Evolutionary conservation across 768 basidiomycete genomes (phyloP).

Genomic region (Peribolospora kevripleyi): DNA sequence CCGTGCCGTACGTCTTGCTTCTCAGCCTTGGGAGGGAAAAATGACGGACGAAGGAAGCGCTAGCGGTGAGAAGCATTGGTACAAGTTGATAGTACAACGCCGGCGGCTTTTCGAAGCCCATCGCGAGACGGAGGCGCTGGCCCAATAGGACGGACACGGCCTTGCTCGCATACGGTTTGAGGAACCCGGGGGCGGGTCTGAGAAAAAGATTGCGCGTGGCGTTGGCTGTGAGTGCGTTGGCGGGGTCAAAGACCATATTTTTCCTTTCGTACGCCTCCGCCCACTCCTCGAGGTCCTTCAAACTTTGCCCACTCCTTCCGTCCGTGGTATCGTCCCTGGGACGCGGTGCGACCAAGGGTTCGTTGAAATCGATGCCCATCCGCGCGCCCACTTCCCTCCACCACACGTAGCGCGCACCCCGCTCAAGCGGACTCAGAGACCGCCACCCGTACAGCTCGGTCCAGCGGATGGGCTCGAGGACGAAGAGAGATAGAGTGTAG

Average conservation of each 20-base stretch:
- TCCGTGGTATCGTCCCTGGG: too few relatives aligned
- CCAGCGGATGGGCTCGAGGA: slow-evolving; percentile 3
- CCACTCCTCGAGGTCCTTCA: not conserved
- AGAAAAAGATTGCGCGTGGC: not conserved
- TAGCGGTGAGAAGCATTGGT: not conserved
- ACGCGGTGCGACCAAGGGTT: not conserved
- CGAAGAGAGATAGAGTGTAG: slow-evolving; percentile 3
- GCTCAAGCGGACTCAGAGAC: not conserved
- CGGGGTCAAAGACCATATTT: not conserved
- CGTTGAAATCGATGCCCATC: slow-evolving; percentile 3
- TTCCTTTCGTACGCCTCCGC: not conserved
- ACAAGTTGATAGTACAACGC: slow-evolving; percentile 1
- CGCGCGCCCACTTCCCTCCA: slow-evolving; percentile 2
- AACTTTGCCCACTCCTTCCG: not conserved
- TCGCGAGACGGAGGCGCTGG: not conserved
- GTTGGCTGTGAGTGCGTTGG: not conserved
- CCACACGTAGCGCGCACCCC: slow-evolving; percentile 2
- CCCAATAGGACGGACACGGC: not conserved
- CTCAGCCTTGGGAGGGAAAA: not conserved
- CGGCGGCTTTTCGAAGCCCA: not conserved
- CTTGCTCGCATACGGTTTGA: not conserved
- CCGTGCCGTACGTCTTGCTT: not conserved
- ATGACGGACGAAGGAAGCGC: not conserved
- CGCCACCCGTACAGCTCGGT: slow-evolving; percentile 3
- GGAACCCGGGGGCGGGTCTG: not conserved